Percentiles rank a stretch among this genome's conserved stretches.
These are phyloP conservation scores for Wallacemonas sp. DNA, from an alignment of 208 protist species.

Conservation along the genomic window DNA sequence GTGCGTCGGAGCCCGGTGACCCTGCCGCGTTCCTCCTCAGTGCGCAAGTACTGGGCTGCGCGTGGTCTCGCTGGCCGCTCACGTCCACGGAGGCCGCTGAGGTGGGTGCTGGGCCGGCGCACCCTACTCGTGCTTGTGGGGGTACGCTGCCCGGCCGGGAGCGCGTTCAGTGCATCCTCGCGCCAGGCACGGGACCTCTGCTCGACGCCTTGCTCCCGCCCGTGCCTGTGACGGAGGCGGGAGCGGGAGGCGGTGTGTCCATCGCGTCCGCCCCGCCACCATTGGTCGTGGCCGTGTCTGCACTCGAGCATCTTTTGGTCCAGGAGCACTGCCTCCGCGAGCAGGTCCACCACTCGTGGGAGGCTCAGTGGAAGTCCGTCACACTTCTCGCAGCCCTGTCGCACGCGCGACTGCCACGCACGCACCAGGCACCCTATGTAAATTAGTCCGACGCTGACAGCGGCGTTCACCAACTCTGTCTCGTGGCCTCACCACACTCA, in stretches of 20 bases:
- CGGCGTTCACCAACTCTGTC: too few relatives aligned
- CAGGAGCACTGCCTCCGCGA: conserved; percentile 43
- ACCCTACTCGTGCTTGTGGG: too few relatives aligned
- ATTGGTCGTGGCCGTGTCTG: conserved; percentile 38
- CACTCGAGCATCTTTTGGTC: conserved; percentile 53
- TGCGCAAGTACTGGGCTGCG: background rate
- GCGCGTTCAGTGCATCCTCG: conserved; percentile 4
- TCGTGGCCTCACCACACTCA: too few relatives aligned
- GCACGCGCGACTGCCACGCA: background rate
- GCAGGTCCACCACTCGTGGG: conserved; percentile 22
- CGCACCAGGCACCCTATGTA: background rate
- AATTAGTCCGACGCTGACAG: background rate
- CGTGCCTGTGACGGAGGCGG: background rate
- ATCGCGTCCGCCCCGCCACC: too few relatives aligned
- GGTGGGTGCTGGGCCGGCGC: too few relatives aligned
- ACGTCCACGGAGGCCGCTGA: background rate
- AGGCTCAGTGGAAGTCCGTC: conserved; percentile 27
- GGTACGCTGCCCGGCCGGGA: too few relatives aligned
- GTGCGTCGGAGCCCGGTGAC: background rate
- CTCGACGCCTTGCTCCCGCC: background rate
- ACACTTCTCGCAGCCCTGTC: conserved; percentile 10
- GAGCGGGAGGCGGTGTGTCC: too few relatives aligned
- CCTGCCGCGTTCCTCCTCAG: background rate
- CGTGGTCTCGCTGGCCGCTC: conserved; percentile 4
- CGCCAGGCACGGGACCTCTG: background rate